Evolutionary conservation across 805 yeast species (phyloP).

Genomic region (Clavispora asparagi): DNA sequence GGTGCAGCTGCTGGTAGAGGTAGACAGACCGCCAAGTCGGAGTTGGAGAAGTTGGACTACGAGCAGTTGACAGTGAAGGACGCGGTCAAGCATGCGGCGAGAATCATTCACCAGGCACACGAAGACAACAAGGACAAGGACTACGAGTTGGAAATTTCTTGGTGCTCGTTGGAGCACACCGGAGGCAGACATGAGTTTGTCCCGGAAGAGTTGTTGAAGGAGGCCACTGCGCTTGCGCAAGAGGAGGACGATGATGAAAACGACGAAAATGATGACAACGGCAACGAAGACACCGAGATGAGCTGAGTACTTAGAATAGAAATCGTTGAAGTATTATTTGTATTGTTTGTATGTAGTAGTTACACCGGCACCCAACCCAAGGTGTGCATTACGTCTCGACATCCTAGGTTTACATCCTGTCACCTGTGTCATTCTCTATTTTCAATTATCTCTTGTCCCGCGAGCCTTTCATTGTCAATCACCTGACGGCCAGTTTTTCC

Average conservation of each 20-base stretch:
- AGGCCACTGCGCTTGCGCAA: constrained; percentile 80
- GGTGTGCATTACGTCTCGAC: no score
- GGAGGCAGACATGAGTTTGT: constrained; percentile 74
- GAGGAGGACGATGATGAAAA: constrained; percentile 77
- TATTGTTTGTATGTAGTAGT: background rate
- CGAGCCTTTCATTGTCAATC: no score
- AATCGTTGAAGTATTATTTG: background rate
- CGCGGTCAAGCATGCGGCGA: constrained; percentile 91
- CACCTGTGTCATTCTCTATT: background rate
- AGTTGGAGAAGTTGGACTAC: constrained; percentile 82
- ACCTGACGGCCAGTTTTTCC: no score
- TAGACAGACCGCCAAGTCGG: constrained; percentile 95
- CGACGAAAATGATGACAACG: constrained; percentile 46
- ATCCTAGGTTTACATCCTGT: background rate
- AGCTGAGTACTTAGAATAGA: constrained; percentile 1
- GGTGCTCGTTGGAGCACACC: constrained; percentile 78
- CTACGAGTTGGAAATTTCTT: constrained; percentile 88
- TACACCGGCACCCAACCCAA: no score
- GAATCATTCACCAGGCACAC: constrained; percentile 87
- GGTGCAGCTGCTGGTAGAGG: constrained; percentile 99
- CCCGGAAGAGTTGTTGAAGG: constrained; percentile 72
- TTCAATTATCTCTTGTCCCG: background rate
- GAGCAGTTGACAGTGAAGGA: constrained; percentile 66
- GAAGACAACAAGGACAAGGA: constrained; percentile 98
- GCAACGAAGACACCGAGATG: constrained; percentile 37